Evolutionary conservation across 192 early-diverging fungal genomes (phyloP).

Genomic region (Linnemannia zychae): DNA sequence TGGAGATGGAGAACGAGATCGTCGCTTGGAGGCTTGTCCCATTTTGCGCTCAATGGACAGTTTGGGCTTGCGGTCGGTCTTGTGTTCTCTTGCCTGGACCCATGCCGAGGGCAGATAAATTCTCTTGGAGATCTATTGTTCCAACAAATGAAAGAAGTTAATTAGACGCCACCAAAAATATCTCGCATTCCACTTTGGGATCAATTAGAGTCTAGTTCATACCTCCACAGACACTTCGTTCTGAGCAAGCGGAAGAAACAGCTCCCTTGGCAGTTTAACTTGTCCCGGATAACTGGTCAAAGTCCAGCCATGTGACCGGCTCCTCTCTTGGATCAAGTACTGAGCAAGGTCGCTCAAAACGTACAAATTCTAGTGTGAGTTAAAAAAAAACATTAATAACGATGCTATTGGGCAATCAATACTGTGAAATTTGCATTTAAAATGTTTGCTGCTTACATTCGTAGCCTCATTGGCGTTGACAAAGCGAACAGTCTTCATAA

Average conservation of each 20-base stretch:
- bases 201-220: too few relatives aligned
- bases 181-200: too few relatives aligned
- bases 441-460: slow-evolving; percentile 56
- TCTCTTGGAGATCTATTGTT: slow-evolving; percentile 45
- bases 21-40: slow-evolving; percentile 41
- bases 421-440: background rate
- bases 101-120: slow-evolving; percentile 48
- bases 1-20: slow-evolving; percentile 45
- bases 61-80: slow-evolving; percentile 34
- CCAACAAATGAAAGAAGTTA: background rate
- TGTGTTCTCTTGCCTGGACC: slow-evolving; percentile 36
- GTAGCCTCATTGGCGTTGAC: slow-evolving; percentile 56
- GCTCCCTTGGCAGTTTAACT: slow-evolving; percentile 73
- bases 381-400: slow-evolving; percentile 4
- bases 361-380: slow-evolving; percentile 76
- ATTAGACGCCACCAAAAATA: background rate
- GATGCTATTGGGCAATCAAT: background rate
- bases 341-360: slow-evolving; percentile 87
- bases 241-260: slow-evolving; percentile 70
- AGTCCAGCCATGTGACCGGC: slow-evolving; percentile 81
- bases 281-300: slow-evolving; percentile 83
- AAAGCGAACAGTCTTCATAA: slow-evolving; percentile 85
- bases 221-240: slow-evolving; percentile 56
- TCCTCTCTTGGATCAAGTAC: slow-evolving; percentile 82
- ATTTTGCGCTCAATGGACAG: slow-evolving; percentile 32